phyloP scores from a whole-genome alignment of 371 early-diverging fungal genomes.

The Rhizopus delemar region DNA sequence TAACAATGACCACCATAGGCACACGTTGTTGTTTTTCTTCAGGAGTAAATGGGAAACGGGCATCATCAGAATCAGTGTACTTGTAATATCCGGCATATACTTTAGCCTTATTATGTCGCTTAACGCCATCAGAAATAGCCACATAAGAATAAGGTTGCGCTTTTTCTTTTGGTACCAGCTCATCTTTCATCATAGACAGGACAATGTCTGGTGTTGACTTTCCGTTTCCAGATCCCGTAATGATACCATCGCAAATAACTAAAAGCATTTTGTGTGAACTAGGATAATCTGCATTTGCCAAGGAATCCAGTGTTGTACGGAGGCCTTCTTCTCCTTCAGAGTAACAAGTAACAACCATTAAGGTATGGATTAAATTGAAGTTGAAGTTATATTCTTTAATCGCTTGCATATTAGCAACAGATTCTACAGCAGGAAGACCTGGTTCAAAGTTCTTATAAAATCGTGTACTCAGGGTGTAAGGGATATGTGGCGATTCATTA shows the following conservation, averaged over 20 bases:
- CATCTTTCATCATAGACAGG: slow-evolving; percentile 74
- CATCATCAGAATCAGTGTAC: slow-evolving; percentile 46
- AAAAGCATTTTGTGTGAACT: slow-evolving; percentile 81
- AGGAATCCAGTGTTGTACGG: slow-evolving; percentile 85
- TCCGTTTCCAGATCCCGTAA: slow-evolving; percentile 71
- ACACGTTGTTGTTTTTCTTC: slow-evolving; percentile 47
- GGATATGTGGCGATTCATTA: slow-evolving; percentile 14
- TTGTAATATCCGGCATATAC: slow-evolving; percentile 82
- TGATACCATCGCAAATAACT: slow-evolving; percentile 81
- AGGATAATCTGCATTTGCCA: slow-evolving; percentile 82
- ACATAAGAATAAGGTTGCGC: slow-evolving; percentile 75
- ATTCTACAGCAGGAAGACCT: slow-evolving; percentile 6
- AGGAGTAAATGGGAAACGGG: slow-evolving; percentile 40
- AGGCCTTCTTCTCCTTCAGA: slow-evolving; percentile 85
- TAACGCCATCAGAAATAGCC: slow-evolving; percentile 84
- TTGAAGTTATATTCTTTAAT: slow-evolving; percentile 49
- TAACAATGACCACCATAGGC: slow-evolving; percentile 75
- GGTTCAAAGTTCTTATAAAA: slow-evolving; percentile 10
- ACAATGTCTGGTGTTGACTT: slow-evolving; percentile 73
- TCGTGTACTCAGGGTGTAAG: slow-evolving; percentile 19
- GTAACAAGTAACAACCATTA: slow-evolving; percentile 77
- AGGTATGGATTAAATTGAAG: slow-evolving; percentile 50
- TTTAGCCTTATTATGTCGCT: slow-evolving; percentile 89
- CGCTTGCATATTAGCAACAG: slow-evolving; percentile 21
- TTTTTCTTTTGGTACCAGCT: slow-evolving; percentile 56